These are phyloP conservation scores for Boletus rubroflammeus DNA, from an alignment of 768 basidiomycete species.

Conservation along the genomic window DNA sequence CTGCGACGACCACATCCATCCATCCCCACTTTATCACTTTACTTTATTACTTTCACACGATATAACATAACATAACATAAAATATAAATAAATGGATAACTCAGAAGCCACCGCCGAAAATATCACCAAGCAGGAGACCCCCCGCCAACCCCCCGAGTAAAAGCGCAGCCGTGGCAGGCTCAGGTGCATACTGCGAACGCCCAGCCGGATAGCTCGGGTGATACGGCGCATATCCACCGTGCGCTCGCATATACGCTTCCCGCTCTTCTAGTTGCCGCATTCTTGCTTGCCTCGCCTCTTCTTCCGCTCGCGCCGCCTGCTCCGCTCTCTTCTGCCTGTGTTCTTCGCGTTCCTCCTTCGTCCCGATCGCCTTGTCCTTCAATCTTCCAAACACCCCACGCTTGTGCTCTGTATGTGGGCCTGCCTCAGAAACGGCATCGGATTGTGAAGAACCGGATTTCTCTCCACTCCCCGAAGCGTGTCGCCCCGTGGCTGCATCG, in stretches of 20 bases:
- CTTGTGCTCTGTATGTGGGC: constrained; percentile 30
- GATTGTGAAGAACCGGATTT: background rate
- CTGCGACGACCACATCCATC: background rate
- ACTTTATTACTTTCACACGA: constrained; percentile 3
- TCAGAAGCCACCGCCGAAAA: constrained; percentile 40
- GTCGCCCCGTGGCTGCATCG: constrained; percentile 23
- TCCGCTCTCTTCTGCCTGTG: constrained; percentile 33
- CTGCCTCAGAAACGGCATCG: background rate
- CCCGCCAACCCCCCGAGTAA: constrained; percentile 47
- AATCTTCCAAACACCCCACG: constrained; percentile 56
- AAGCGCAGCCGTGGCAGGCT: constrained; percentile 1
- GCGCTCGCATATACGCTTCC: constrained; percentile 34
- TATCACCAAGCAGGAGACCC: constrained; percentile 47
- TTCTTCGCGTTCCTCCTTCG: constrained; percentile 60
- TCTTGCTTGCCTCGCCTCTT: constrained; percentile 17
- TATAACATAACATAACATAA: background rate
- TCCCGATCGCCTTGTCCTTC: constrained; percentile 61
- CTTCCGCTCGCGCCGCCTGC: constrained; percentile 26
- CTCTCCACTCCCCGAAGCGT: constrained; percentile 25
- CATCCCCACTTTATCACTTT: too few species aligned
- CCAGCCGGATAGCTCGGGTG: constrained; percentile 18
- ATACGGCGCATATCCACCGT: constrained; percentile 32
- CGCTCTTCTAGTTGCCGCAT: constrained; percentile 26
- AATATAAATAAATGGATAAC: constrained; percentile 1
- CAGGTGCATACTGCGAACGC: background rate